Evolutionary conservation across 2,329 filamentous ascomycete genomes (phyloP).

Genomic region (Cadophora malorum): DNA sequence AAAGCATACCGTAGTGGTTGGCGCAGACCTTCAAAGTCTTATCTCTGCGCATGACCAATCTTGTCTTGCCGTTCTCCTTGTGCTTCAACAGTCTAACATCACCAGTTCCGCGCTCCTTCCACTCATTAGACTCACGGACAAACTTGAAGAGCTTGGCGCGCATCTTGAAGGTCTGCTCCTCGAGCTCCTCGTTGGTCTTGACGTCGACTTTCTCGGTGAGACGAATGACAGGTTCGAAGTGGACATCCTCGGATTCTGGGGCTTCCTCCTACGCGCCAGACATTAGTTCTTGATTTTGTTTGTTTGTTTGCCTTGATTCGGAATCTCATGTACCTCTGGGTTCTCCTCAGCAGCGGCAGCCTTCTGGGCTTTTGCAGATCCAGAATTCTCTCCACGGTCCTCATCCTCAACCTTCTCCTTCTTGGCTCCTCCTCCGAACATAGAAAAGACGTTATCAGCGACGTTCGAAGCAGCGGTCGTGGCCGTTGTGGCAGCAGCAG

Average conservation of each 20-base stretch:
- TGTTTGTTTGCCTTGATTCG: conserved; percentile 15
- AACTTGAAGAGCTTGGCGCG: conserved; percentile 99
- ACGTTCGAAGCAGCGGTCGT: conserved; percentile 50
- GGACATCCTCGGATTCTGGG: conserved; percentile 88
- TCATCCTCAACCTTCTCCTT: conserved; percentile 91
- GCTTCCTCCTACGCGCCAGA: conserved; percentile 64
- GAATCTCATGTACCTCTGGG: conserved; percentile 41
- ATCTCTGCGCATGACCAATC: conserved; percentile 97
- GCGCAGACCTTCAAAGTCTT: conserved; percentile 99
- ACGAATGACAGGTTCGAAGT: conserved; percentile 96
- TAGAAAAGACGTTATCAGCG: conserved; percentile 81
- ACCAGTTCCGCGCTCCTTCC: conserved; percentile 98
- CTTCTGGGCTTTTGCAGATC: conserved; percentile 82
- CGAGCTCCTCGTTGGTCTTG: conserved; percentile 97
- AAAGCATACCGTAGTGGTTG: conserved; percentile 92
- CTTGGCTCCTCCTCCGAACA: conserved; percentile 98
- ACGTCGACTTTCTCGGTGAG: conserved; percentile 96
- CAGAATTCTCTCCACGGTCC: conserved; percentile 85
- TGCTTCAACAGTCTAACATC: conserved; percentile 97
- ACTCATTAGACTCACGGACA: conserved; percentile 87
- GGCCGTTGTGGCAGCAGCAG: conserved; percentile 50
- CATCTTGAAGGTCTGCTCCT: conserved; percentile 99
- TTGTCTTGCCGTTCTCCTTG: conserved; percentile 97
- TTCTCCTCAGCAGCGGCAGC: conserved; percentile 51
- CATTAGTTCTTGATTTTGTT: conserved; percentile 30